Evolutionary conservation across 495 filamentous ascomycete genomes (phyloP).

Genomic region (Pyrenula massariospora): DNA sequence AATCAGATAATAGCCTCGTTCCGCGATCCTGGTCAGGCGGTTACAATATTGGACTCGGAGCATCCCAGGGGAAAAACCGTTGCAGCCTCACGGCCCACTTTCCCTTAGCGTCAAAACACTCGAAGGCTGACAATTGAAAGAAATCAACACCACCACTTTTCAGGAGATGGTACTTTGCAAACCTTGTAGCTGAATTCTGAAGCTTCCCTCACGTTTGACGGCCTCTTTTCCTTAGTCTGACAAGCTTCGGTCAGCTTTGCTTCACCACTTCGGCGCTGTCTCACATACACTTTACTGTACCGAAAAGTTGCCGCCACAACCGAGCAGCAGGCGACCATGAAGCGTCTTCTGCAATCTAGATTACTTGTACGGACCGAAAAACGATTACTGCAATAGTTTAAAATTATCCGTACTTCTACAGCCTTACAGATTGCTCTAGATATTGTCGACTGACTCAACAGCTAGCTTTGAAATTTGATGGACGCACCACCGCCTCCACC

Average conservation of each 20-base stretch:
- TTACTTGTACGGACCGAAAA: neutral
- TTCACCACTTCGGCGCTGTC: neutral
- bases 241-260: neutral
- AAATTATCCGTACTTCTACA: too few species aligned
- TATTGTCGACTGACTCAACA: too few species aligned
- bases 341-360: neutral
- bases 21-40: neutral
- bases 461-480: too few species aligned
- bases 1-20: neutral
- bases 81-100: neutral
- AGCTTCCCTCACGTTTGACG: too few species aligned
- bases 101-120: neutral
- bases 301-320: neutral
- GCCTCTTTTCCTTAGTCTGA: too few species aligned
- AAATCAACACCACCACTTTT: neutral
- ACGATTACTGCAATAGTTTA: neutral
- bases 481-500: constrained; percentile 45
- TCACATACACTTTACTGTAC: neutral
- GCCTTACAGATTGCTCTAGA: too few species aligned
- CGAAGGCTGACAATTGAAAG: neutral
- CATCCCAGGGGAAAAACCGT: neutral
- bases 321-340: neutral
- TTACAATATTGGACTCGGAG: neutral
- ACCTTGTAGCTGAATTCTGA: too few species aligned
- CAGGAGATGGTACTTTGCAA: too few species aligned